Percentiles rank a stretch among this genome's conserved stretches.
These are phyloP conservation scores for Ceratocystis colombiana DNA, from an alignment of 2,329 filamentous ascomycete genomes.

Conservation along the genomic window DNA sequence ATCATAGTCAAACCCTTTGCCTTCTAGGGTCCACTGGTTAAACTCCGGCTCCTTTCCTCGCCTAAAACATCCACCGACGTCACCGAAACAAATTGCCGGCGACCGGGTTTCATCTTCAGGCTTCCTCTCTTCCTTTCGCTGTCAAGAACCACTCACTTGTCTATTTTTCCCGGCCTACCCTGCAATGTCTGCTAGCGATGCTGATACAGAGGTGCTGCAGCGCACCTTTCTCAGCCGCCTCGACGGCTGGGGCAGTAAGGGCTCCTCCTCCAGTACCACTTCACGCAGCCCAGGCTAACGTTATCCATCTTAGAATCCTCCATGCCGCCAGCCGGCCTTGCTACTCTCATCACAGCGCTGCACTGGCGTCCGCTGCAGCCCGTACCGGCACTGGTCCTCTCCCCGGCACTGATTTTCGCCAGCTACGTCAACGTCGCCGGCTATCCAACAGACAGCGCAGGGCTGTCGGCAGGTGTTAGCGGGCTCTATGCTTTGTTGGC, in stretches of 20 bases:
- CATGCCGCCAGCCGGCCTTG: conserved; percentile 45
- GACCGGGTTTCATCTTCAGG: not conserved
- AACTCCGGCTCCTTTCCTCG: not conserved
- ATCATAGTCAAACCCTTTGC: not conserved
- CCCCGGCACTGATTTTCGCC: conserved; percentile 45
- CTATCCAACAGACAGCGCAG: conserved; percentile 48
- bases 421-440: conserved; percentile 52
- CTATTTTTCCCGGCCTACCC: not conserved
- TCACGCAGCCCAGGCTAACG: not conserved
- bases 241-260: conserved; percentile 43
- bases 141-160: too few species aligned
- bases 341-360: conserved; percentile 46
- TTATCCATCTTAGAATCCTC: conserved; percentile 38
- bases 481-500: conserved; percentile 49
- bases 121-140: not conserved
- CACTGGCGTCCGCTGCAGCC: conserved; percentile 47
- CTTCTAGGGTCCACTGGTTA: not conserved
- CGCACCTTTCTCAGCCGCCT: conserved; percentile 32
- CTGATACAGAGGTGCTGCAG: conserved; percentile 16
- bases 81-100: not conserved
- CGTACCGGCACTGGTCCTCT: conserved; percentile 39
- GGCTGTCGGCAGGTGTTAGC: conserved; percentile 46
- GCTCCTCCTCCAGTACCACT: conserved; percentile 16
- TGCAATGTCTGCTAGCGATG: conserved; percentile 16
- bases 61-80: not conserved